Evolutionary conservation across 108 stramenopile species (phyloP).

Genomic region (Fistulifera solaris): DNA sequence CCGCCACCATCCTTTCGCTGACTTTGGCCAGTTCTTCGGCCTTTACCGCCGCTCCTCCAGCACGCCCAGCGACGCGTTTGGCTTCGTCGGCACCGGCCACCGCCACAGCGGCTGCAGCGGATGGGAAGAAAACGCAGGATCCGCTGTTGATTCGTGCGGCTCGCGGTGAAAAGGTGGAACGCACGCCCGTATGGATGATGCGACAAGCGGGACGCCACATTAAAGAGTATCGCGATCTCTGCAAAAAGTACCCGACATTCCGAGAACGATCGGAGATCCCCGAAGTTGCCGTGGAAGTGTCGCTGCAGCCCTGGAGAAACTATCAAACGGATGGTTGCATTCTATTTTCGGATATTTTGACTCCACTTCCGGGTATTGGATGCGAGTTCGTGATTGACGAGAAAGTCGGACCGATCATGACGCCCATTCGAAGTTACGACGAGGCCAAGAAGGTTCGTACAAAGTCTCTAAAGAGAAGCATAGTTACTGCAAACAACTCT

Average conservation of each 20-base stretch:
- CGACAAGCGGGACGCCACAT: constrained; percentile 99
- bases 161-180: constrained; percentile 88
- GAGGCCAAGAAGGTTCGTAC: constrained; percentile 51
- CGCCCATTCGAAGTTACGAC: constrained; percentile 69
- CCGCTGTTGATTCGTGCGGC: constrained; percentile 94
- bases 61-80: background rate
- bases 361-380: constrained; percentile 95
- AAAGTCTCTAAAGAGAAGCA: background rate
- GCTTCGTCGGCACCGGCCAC: background rate
- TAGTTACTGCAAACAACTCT: background rate
- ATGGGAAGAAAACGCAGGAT: constrained; percentile 20
- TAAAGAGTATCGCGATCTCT: constrained; percentile 90
- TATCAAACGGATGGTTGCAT: constrained; percentile 97
- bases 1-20: too few relatives aligned
- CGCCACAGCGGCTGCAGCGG: background rate
- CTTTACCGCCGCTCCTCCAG: background rate
- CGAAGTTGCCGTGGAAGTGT: constrained; percentile 96
- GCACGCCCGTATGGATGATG: constrained; percentile 99
- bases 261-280: constrained; percentile 92
- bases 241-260: constrained; percentile 93
- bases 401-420: constrained; percentile 72
- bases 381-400: constrained; percentile 95
- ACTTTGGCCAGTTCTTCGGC: background rate
- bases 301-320: constrained; percentile 92
- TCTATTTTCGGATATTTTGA: constrained; percentile 96